Conservation (phyloP, 352 stramenopile genomes). For the Phytophthora litchii region DNA sequence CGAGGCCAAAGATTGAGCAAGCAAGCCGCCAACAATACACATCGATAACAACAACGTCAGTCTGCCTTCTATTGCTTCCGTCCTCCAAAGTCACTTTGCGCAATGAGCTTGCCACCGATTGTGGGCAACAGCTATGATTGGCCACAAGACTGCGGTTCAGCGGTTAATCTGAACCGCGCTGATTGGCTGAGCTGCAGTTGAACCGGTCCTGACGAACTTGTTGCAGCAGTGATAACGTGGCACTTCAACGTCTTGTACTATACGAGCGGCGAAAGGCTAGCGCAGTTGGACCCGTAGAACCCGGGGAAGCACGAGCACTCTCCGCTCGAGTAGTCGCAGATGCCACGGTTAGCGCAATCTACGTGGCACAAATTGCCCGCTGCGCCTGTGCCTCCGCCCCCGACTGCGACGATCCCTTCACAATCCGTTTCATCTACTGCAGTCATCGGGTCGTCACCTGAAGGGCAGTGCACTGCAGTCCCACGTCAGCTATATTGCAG, state of each 20-base stretch:
- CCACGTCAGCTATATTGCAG: slow-evolving; percentile 7
- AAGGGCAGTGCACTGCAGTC: slow-evolving; percentile 75
- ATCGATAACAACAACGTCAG: background rate
- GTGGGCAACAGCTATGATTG: background rate
- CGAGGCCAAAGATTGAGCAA: slow-evolving; percentile 29
- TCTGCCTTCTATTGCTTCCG: background rate
- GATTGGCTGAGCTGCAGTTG: slow-evolving; percentile 20
- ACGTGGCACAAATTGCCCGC: slow-evolving; percentile 73
- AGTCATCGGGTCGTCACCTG: slow-evolving; percentile 88
- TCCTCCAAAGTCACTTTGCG: slow-evolving; percentile 3
- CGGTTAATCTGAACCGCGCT: slow-evolving; percentile 22
- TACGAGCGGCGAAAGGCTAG: slow-evolving; percentile 61
- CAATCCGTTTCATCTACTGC: slow-evolving; percentile 88
- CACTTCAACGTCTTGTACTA: slow-evolving; percentile 16
- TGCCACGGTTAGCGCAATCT: slow-evolving; percentile 78
- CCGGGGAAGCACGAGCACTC: slow-evolving; percentile 73
- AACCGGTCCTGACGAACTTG: slow-evolving; percentile 27
- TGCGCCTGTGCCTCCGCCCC: slow-evolving; percentile 43
- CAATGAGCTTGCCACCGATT: slow-evolving; percentile 7
- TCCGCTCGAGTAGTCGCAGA: slow-evolving; percentile 73
- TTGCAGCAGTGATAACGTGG: background rate
- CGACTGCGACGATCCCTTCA: slow-evolving; percentile 43
- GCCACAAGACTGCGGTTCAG: slow-evolving; percentile 14
- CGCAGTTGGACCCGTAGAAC: slow-evolving; percentile 84
- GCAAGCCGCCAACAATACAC: slow-evolving; percentile 26